Evolutionary conservation across 345 rosid genomes (phyloP), one percentile per base, ranked within the genome.

Genomic region (Hibiscus mutabilis): DNA sequence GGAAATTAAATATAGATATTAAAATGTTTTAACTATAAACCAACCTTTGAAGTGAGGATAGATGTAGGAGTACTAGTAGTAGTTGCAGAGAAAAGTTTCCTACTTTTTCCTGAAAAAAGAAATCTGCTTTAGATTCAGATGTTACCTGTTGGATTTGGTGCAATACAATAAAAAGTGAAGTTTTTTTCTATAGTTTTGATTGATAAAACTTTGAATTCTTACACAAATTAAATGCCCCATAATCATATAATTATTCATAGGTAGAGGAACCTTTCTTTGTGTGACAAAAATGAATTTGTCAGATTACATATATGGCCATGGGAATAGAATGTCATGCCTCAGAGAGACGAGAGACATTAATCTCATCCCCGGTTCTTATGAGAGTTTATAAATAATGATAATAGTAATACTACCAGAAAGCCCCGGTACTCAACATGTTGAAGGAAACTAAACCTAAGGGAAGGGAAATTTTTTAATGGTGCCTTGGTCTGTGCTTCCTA

Each of bases 401-500:
- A 21, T 18, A 21, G 31, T 69, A 35, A 11, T n/a, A n/a, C n/a
- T n/a, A n/a, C n/a, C 11, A 55, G 27, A 5, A 18, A 47, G 25
- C 16, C 49, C 60, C 27, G 27, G 60, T 33, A 13, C 7, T 37
- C 16, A 59, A 70, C 33, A 58, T 4, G 3, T 58, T 19, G 66
- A 8, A 44, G 55, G 57, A 35, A 35, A 35, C 40, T 35, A 35
- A 35, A 35, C 9, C 40, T 35, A 35, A 6, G 25, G n/a, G 6
- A 14, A 52, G 47, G 29, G 18, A 22, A 60, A 12, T 10, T 16
- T 49, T 14, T 71, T 76, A 84, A 68, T 87, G 87, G 76, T 87
- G 91, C 33, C 71, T 81, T 51, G 88, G 80, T 62, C 79, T 83
- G 80, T 88, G 91, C 18, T 71, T 74, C 66, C 85, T 85, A 72